Base-by-base conservation (phyloP, 371 early-diverging fungal genomes). In the Funneliformis caledonium region DNA sequence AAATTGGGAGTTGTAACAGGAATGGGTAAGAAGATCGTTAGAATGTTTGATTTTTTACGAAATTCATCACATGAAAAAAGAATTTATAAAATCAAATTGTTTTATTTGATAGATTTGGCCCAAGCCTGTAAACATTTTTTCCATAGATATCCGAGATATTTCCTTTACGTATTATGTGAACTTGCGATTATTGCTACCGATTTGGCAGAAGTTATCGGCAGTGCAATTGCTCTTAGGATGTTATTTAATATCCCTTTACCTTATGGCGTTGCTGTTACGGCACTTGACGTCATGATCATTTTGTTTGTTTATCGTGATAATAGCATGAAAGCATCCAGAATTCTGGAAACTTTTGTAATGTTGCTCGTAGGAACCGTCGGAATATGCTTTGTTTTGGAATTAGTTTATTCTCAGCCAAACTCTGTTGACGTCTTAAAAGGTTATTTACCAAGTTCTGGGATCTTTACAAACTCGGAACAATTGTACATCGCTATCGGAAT, bases 181-280 rank as follows among this genome's bases (percentile, higher is more conserved):
- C 73, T 91, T 22, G 95, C 94, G 33, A 94, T 95, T 65, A 90
- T 95, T 70, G 92, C 93, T 2, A 90, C 89, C 31, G 93, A 94
- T 84, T 85, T 94, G 47, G 95, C 96, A 16, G 94, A 95, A 83
- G 95, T 94, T 68, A 95, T 96, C 83, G 96, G 95, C 61, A 91
- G 93, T 61, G 96, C 95, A 0, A 92, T 96, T 78, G 95, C 94
- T 0, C 83, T 96, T 14, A 92, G 94, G 52, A 83, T 95, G n/a
- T 85, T 96, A n/a, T 93, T 94, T 82, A 85, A 84, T 8, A 72
- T 95, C 43, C 94, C 95, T 0, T 82, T 95, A 64, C 88, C 91
- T 6, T 91, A 90, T 83, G 95, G 95, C n/a, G 92, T 95, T 6
- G 91, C 92, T 31, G 88, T 96, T 68, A 96, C 96, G 4, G 93